Evolutionary conservation across 257 asterid genomes (phyloP), one percentile per base, ranked within the genome.

Genomic region (Gentiana macrophylla): DNA sequence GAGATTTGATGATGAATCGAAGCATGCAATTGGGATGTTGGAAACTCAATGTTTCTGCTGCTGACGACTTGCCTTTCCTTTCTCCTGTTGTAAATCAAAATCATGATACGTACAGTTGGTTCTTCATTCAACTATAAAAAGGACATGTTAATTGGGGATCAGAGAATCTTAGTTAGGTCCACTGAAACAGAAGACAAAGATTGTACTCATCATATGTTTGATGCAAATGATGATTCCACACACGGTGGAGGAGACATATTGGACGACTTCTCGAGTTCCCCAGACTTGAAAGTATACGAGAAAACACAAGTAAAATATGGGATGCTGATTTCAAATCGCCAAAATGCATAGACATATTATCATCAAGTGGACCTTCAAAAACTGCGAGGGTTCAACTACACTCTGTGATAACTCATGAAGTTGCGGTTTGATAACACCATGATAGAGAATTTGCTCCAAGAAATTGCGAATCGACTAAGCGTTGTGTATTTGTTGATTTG

Each of bases 11-110:
- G 53, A 86, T 79, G 67, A 80, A 79, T 67, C 86, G 78, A 58
- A 84, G 76, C 24, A 24, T 24, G 24, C 4, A 9, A 75, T 5
- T 2, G 66, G 1, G 69, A 78, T 75, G 71, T 66, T 44, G 88
- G 82, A 62, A 56, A 63, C 24, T 55, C 24, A 24, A 51, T 70
- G 62, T 12, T 32, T 59, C 70, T 8, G 66, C 78, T 4, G 38
- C 32, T 8, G 82, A 83, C 33, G 95, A 83, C 24, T 85, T 92
- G 57, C 76, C 97, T 10, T 92, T 83, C 53, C 55, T 70, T 32
- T 67, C 76, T 34, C 77, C 75, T 0, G 54, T 62, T 56, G 24
- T 24, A 24, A 67, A 59, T 73, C 89, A 79, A 37, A 65, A 62
- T 11, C 60, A 59, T 33, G 87, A 57, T 35, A 60, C 24, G 50